These are phyloP conservation scores for Carex scoparia DNA, from an alignment of 176 grass and related monocot species.

Conservation along the genomic window DNA sequence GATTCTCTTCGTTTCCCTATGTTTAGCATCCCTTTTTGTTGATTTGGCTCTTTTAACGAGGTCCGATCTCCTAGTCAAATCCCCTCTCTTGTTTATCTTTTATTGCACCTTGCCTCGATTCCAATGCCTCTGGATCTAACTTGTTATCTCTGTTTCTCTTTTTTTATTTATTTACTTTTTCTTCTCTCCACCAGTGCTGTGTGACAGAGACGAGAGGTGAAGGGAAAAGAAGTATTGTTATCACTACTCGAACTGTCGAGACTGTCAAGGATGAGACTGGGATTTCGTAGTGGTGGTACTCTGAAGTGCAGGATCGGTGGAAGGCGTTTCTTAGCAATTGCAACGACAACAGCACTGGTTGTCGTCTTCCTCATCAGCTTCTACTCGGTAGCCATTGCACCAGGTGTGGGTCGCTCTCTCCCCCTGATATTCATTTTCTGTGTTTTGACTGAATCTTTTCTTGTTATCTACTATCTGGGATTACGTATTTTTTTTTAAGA, in stretches of 20 bases:
- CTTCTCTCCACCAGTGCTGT: neutral
- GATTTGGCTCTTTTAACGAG: constrained; percentile 11
- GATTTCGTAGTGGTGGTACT: neutral
- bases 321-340: neutral
- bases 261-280: neutral
- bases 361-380: neutral
- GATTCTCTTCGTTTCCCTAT: constrained; percentile 28
- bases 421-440: neutral
- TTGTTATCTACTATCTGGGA: neutral
- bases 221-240: neutral
- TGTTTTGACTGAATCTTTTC: neutral
- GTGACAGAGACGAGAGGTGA: neutral
- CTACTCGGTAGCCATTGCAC: constrained; percentile 2
- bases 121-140: constrained; percentile 11
- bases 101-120: constrained; percentile 24
- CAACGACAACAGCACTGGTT: neutral
- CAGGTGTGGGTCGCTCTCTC: neutral
- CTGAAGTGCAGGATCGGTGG: neutral
- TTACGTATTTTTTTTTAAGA: neutral
- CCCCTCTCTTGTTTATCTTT: neutral
- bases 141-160: neutral
- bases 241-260: neutral
- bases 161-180: neutral
- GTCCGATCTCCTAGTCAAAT: neutral
- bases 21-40: constrained; percentile 6